phyloP scores from a whole-genome alignment of 192 early-diverging fungal genomes.

The Dissophora ornata region DNA sequence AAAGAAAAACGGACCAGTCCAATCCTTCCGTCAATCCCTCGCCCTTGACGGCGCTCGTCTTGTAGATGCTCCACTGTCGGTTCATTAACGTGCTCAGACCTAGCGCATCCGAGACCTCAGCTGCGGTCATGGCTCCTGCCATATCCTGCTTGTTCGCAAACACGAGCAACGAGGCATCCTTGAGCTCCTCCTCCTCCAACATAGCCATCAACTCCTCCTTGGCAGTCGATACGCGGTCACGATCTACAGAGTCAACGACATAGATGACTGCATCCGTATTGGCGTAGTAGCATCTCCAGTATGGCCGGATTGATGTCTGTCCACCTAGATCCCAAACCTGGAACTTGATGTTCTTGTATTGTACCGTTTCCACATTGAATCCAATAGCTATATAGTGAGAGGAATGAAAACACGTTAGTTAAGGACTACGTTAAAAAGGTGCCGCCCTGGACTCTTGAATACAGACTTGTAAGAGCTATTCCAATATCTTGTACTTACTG shows the following conservation, averaged over 20 bases:
- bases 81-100: conserved; percentile 87
- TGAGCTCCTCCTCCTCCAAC: conserved; percentile 95
- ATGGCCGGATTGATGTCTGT: conserved; percentile 90
- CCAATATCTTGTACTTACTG: too few species aligned
- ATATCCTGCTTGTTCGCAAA: conserved; percentile 99
- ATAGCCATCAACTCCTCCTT: conserved; percentile 93
- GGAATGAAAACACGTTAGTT: background rate
- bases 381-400: conserved; percentile 66
- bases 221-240: conserved; percentile 87
- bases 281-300: conserved; percentile 99
- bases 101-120: conserved; percentile 89
- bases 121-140: conserved; percentile 89
- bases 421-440: too few species aligned
- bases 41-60: conserved; percentile 94
- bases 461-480: too few species aligned
- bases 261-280: conserved; percentile 99
- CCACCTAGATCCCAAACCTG: conserved; percentile 98
- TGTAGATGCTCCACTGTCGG: conserved; percentile 94
- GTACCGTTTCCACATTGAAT: conserved; percentile 93
- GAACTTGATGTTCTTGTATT: conserved; percentile 98
- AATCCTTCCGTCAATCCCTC: conserved; percentile 92
- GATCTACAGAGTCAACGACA: conserved; percentile 94
- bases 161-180: conserved; percentile 88
- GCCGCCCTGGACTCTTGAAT: too few species aligned
- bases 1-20: conserved; percentile 73